These are phyloP conservation scores for sunflower (Helianthus annuus) DNA, from an alignment of 129 eudicot genomes.

Conservation along the genomic window DNA sequence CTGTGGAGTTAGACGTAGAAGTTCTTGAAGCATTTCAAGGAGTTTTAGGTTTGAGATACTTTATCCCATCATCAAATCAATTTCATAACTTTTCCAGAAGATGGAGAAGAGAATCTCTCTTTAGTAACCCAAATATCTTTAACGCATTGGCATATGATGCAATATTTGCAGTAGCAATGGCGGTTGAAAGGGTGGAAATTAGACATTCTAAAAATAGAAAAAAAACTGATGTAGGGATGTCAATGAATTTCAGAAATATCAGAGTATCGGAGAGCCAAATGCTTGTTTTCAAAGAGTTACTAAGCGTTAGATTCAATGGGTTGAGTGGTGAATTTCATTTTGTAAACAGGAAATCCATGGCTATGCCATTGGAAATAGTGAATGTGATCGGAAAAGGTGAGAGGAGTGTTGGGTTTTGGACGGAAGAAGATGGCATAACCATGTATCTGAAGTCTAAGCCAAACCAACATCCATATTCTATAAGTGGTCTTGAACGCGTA, in stretches of 20 bases:
- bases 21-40: slow-evolving; percentile 43
- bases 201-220: too few species aligned
- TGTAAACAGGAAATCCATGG: not conserved
- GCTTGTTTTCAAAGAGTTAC: not conserved
- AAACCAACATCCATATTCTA: too few species aligned
- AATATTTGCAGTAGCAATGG: slow-evolving; percentile 39
- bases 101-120: slow-evolving; percentile 26
- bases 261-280: too few species aligned
- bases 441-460: too few species aligned
- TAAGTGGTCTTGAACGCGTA: too few species aligned
- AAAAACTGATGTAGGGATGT: too few species aligned
- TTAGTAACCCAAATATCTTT: not conserved
- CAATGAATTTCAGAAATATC: too few species aligned
- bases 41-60: slow-evolving; percentile 34
- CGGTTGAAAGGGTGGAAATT: not conserved
- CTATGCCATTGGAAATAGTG: slow-evolving; percentile 3
- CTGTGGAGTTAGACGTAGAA: slow-evolving; percentile 16
- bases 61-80: slow-evolving; percentile 28
- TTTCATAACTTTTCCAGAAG: slow-evolving; percentile 21
- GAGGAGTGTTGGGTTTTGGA: slow-evolving; percentile 6
- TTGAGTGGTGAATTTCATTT: slow-evolving; percentile 46
- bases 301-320: slow-evolving; percentile 30
- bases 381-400: slow-evolving; percentile 3
- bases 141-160: slow-evolving; percentile 57
- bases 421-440: not conserved